Percentiles rank a stretch among this genome's conserved stretches.
Conservation (phyloP, 2,329 filamentous ascomycete species). For the Ambrosiella cleistominuta region DNA sequence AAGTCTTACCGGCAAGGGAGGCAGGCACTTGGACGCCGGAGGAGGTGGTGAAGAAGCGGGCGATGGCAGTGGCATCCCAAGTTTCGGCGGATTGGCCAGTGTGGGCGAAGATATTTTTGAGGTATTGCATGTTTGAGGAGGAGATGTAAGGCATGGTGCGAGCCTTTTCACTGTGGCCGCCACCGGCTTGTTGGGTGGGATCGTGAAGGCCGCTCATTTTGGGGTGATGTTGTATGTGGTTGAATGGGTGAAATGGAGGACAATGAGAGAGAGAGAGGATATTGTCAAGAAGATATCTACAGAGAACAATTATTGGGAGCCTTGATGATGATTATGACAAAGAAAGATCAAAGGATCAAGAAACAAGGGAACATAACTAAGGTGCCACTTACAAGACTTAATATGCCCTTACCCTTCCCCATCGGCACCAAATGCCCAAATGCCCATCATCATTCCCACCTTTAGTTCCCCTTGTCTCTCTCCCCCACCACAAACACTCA, state of each 20-base stretch:
- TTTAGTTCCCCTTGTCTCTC: no score
- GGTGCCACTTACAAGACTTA: no score
- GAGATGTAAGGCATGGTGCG: conserved; percentile 26
- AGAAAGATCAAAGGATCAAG: no score
- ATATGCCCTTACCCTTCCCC: no score
- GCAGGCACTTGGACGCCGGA: conserved; percentile 11
- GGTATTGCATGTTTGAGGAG: conserved; percentile 23
- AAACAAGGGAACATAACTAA: no score
- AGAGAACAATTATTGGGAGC: no score
- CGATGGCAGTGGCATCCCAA: conserved; percentile 30
- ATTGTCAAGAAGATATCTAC: not conserved
- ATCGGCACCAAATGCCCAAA: no score
- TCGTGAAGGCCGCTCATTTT: conserved; percentile 12
- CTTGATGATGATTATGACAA: no score
- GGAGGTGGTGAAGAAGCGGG: conserved; percentile 23
- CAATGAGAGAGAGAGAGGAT: not conserved
- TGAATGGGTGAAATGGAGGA: no score
- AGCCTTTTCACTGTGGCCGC: conserved; percentile 27
- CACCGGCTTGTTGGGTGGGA: conserved; percentile 28
- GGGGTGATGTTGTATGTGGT: not conserved
- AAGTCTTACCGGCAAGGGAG: conserved; percentile 12
- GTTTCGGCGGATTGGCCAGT: conserved; percentile 24
- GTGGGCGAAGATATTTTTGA: conserved; percentile 29
- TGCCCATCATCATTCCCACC: no score
- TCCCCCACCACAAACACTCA: no score